These are phyloP conservation scores for Periconia sp. DNA, from an alignment of 2,329 filamentous ascomycete genomes.

Conservation along the genomic window DNA sequence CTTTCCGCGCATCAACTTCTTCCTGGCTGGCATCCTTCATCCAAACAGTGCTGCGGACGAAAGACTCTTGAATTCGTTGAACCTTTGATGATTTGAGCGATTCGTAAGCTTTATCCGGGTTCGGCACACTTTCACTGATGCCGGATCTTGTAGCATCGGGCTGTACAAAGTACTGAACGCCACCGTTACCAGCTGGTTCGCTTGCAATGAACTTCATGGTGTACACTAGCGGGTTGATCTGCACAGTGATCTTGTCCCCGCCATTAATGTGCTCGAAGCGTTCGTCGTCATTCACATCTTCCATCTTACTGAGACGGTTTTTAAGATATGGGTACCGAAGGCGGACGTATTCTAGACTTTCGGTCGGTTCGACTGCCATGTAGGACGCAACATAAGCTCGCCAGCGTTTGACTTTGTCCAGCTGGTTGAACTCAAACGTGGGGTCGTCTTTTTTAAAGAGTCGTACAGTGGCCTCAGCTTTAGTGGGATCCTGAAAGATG, in stretches of 20 bases:
- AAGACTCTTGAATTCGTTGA: constrained; percentile 44
- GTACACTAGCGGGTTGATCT: constrained; percentile 49
- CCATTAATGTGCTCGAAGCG: constrained; percentile 32
- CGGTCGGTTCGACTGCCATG: constrained; percentile 82
- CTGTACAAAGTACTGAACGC: constrained; percentile 46
- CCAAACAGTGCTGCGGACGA: constrained; percentile 48
- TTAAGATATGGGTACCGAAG: constrained; percentile 47
- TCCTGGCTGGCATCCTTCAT: constrained; percentile 51
- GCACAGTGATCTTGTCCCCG: constrained; percentile 48
- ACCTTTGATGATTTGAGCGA: constrained; percentile 30
- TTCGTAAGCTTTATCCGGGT: constrained; percentile 37
- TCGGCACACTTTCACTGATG: constrained; percentile 35
- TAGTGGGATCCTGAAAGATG: constrained; percentile 53
- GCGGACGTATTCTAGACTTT: constrained; percentile 38
- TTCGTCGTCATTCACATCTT: constrained; percentile 36
- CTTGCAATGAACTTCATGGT: constrained; percentile 47
- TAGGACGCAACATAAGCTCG: constrained; percentile 95
- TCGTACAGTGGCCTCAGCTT: constrained; percentile 73
- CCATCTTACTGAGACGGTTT: constrained; percentile 39
- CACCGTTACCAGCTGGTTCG: constrained; percentile 33
- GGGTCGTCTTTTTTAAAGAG: constrained; percentile 86
- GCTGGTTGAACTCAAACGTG: constrained; percentile 73
- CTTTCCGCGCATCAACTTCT: constrained; percentile 49
- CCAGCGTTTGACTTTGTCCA: constrained; percentile 69
- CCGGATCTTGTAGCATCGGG: constrained; percentile 26